Evolutionary conservation across 176 grass and related monocot species (phyloP).

Genomic region (Avena insularis): DNA sequence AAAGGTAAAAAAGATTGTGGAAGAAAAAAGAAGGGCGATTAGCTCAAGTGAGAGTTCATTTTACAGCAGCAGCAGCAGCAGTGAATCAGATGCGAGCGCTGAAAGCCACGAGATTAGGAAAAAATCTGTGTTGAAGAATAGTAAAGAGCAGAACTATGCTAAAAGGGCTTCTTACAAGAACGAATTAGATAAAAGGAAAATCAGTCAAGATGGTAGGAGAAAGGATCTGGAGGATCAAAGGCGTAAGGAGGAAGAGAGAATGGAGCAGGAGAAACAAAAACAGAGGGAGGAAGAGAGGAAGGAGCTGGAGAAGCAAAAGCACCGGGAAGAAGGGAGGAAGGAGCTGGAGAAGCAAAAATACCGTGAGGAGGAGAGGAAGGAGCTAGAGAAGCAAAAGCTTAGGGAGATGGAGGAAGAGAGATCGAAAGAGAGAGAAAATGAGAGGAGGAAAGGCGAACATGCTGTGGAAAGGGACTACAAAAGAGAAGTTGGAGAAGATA

Average conservation of each 20-base stretch:
- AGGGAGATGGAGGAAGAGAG: slow-evolving; percentile 45
- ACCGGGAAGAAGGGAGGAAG: slow-evolving; percentile 38
- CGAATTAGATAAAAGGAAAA: slow-evolving; percentile 27
- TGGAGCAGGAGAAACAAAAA: slow-evolving; percentile 38
- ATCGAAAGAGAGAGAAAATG: slow-evolving; percentile 33
- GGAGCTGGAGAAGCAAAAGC: slow-evolving; percentile 25
- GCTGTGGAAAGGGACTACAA: slow-evolving; percentile 49
- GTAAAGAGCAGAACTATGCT: slow-evolving; percentile 33
- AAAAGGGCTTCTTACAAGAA: slow-evolving; percentile 33
- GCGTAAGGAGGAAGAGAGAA: slow-evolving; percentile 45
- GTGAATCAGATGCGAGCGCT: slow-evolving; percentile 55
- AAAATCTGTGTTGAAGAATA: slow-evolving; percentile 41
- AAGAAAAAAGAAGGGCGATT: slow-evolving; percentile 28
- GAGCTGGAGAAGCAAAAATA: slow-evolving; percentile 35
- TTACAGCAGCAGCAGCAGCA: slow-evolving; percentile 52
- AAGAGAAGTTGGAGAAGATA: slow-evolving; percentile 58
- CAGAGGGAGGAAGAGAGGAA: slow-evolving; percentile 45
- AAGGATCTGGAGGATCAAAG: slow-evolving; percentile 41
- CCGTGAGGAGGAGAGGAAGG: slow-evolving; percentile 15
- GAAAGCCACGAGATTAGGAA: slow-evolving; percentile 53
- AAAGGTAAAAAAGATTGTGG: slow-evolving; percentile 29
- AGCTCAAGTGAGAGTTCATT: slow-evolving; percentile 72
- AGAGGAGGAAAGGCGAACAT: slow-evolving; percentile 45
- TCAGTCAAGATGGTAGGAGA: slow-evolving; percentile 33
- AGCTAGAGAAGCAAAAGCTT: slow-evolving; percentile 34